A percentile compares a stretch with the other conserved stretches of the same genome.
These are phyloP conservation scores for Scortechinia acanthostroma DNA, from an alignment of 2,329 filamentous ascomycete genomes.

Conservation along the genomic window DNA sequence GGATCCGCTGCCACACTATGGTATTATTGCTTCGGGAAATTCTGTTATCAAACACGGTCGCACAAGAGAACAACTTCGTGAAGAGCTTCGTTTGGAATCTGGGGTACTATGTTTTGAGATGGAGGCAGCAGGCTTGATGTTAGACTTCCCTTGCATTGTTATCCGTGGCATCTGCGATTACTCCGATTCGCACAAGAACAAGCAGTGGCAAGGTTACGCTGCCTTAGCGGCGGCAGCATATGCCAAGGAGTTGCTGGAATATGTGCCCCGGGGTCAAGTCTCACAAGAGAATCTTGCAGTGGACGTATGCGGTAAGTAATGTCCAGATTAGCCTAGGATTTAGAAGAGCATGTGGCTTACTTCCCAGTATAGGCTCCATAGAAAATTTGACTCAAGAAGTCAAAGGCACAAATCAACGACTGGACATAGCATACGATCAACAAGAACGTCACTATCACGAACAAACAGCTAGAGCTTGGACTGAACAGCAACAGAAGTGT, in stretches of 20 bases:
- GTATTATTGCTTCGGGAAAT: neutral
- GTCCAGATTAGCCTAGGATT: neutral
- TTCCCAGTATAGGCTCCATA: neutral
- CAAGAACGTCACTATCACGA: conserved; percentile 5
- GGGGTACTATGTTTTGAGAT: neutral
- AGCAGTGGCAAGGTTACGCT: neutral
- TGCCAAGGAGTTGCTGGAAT: neutral
- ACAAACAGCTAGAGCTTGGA: neutral
- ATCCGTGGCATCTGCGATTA: conserved; percentile 1
- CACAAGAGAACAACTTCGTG: neutral
- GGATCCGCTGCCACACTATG: neutral
- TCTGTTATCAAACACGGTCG: neutral
- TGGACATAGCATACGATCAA: conserved; percentile 9
- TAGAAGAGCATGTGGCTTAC: neutral
- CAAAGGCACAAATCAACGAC: neutral
- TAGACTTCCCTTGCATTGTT: neutral
- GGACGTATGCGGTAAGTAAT: neutral
- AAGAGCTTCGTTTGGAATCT: too few relatives aligned
- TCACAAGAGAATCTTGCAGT: neutral
- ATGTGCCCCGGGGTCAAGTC: neutral
- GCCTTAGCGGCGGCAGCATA: neutral
- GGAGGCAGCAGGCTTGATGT: neutral
- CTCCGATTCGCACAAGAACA: neutral
- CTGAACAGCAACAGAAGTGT: conserved; percentile 6
- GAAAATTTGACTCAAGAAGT: neutral